These are phyloP conservation scores for Phytopythium cucurbitacearum DNA, from an alignment of 352 stramenopile genomes.

Conservation along the genomic window DNA sequence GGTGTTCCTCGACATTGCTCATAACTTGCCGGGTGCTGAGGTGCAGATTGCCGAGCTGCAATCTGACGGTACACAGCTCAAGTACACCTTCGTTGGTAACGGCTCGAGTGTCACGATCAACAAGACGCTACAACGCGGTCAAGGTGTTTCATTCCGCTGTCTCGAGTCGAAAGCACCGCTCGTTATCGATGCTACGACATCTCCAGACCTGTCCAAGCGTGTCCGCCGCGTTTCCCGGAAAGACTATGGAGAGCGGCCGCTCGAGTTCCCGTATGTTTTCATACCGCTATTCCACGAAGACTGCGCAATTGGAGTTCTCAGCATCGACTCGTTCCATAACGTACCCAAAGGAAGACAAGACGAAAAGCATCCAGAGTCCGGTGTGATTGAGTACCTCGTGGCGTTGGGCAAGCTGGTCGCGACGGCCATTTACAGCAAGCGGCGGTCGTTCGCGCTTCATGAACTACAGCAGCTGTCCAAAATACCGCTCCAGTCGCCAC, in stretches of 20 bases:
- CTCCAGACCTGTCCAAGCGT: slow-evolving; percentile 1
- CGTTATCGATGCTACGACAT: slow-evolving; percentile 16
- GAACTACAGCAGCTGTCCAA: slow-evolving; percentile 28
- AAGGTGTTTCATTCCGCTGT: slow-evolving; percentile 54
- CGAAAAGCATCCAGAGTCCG: slow-evolving; percentile 58
- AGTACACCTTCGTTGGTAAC: slow-evolving; percentile 46
- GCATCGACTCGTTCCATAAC: slow-evolving; percentile 47
- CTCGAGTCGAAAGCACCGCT: slow-evolving; percentile 37
- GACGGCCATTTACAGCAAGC: slow-evolving; percentile 55
- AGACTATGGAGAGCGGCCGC: neutral
- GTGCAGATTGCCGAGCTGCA: slow-evolving; percentile 58
- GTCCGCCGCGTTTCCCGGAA: neutral
- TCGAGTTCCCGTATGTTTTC: slow-evolving; percentile 52
- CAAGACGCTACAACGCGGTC: slow-evolving; percentile 33
- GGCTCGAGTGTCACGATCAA: slow-evolving; percentile 25
- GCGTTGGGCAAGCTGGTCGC: slow-evolving; percentile 37
- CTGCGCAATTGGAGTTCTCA: slow-evolving; percentile 48
- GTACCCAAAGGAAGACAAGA: slow-evolving; percentile 55
- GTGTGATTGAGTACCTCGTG: slow-evolving; percentile 48
- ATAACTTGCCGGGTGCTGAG: slow-evolving; percentile 46
- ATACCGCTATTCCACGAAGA: slow-evolving; percentile 70
- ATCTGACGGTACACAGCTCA: slow-evolving; percentile 29
- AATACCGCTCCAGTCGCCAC: slow-evolving; percentile 45
- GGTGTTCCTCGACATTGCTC: slow-evolving; percentile 43
- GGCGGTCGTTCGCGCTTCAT: slow-evolving; percentile 43